Evolutionary conservation across 345 rosid genomes (phyloP), one percentile per base, ranked within the genome.

Genomic region (Aquilaria sinensis): DNA sequence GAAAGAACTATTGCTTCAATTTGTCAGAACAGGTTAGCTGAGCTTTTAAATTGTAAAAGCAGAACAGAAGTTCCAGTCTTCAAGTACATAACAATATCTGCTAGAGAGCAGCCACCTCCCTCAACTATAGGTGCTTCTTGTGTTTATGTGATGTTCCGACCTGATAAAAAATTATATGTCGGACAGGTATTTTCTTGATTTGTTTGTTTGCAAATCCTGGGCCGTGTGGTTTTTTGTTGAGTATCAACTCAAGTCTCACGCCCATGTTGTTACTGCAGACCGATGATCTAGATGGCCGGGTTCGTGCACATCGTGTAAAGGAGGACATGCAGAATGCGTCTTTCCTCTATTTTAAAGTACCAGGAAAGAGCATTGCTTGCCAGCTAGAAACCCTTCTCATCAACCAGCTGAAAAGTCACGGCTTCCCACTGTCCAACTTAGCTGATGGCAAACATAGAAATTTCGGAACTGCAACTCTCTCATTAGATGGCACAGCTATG

Each of bases 391-490:
- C 99, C 14, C 95, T 94, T 66, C 82, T 94, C 57, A 82, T 94
- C 72, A 88, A 94, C 80, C 96, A 90, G 74, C 89, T 90, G 47
- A 79, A 74, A 5, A 68, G 63, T 29, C 84, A 66, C 48, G 97
- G 97, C 49, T 94, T 79, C 73, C 60, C 70, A 29, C 74, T 94
- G 51, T 69, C 88, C 34, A 94, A 88, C 60, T 45, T 85, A 47
- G 88, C 95, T 4, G 99, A 94, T 68, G 97, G 97, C n/a, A 88
- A 81, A 78, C 99, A 94, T 69, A 78, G 94, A 50, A 88, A 94
- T 64, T 94, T 94, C 31, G 95, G 97, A 60, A 71, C 95, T 12
- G 54, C 77, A 9, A 77, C 60, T 69, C 54, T 73, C 23, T 30
- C 73, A 3, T 55, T 76, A 3, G 82, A 79, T 59, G 64, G 75